These are phyloP conservation scores for Scheffersomyces spartinae DNA, from an alignment of 805 yeast species.

Conservation along the genomic window DNA sequence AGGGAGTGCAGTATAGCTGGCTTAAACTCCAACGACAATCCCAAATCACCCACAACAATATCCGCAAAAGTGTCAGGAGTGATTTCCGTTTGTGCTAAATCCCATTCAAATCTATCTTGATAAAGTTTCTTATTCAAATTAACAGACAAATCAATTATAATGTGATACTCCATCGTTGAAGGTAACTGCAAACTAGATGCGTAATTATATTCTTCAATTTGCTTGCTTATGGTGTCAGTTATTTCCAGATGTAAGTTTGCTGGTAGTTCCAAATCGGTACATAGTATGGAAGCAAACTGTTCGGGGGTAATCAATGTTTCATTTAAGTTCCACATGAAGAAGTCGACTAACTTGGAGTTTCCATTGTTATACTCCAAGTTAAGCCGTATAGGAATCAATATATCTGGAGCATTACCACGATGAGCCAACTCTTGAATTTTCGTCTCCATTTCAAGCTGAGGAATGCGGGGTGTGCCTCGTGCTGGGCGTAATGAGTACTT, in stretches of 20 bases:
- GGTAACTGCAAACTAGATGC: constrained; percentile 60
- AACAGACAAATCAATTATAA: constrained; percentile 68
- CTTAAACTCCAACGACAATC: constrained; percentile 71
- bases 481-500: too few species aligned
- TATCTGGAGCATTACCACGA: too few species aligned
- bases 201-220: constrained; percentile 63
- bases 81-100: constrained; percentile 39
- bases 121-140: constrained; percentile 73
- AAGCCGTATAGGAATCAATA: constrained; percentile 56
- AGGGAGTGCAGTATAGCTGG: constrained; percentile 84
- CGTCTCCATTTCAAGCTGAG: neutral
- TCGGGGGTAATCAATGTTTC: constrained; percentile 62
- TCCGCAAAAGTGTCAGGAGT: constrained; percentile 82
- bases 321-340: constrained; percentile 63
- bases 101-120: constrained; percentile 95
- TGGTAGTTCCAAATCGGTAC: constrained; percentile 78
- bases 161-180: constrained; percentile 35
- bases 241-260: constrained; percentile 50
- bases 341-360: constrained; percentile 41
- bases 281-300: constrained; percentile 60
- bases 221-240: constrained; percentile 62
- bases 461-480: too few species aligned
- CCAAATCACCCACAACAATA: constrained; percentile 74
- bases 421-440: neutral
- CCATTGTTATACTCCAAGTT: constrained; percentile 47